Conservation (phyloP, 768 basidiomycete species). For the Panaeolus papilionaceus region DNA sequence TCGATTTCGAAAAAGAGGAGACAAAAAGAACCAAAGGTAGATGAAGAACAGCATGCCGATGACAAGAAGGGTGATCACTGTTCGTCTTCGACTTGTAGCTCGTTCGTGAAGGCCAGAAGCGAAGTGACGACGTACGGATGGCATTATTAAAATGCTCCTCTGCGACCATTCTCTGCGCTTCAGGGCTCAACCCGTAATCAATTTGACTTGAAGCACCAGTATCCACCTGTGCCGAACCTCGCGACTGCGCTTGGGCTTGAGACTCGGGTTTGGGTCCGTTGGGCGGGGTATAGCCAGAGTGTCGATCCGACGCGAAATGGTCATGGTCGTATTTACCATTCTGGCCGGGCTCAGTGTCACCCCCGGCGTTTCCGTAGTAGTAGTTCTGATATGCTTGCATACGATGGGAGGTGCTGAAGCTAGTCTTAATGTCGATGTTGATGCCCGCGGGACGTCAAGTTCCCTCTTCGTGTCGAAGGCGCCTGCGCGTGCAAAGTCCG, state of each 20-base stretch:
- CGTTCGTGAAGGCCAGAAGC: too few relatives aligned
- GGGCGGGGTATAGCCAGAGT: background rate
- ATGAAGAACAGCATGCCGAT: background rate
- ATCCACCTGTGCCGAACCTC: background rate
- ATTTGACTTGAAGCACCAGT: background rate
- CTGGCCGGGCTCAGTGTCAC: background rate
- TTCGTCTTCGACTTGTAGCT: background rate
- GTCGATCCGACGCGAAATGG: background rate
- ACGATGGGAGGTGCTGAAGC: background rate
- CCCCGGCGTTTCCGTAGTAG: background rate
- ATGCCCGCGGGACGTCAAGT: background rate
- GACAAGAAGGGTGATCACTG: constrained; percentile 2
- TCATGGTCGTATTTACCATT: background rate
- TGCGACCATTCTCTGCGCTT: constrained; percentile 5
- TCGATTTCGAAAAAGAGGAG: background rate
- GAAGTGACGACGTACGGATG: background rate
- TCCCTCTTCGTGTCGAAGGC: background rate
- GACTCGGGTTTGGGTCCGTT: background rate
- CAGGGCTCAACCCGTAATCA: background rate
- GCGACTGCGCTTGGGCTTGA: background rate
- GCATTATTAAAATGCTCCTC: constrained; percentile 12
- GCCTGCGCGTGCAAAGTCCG: background rate
- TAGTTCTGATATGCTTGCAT: constrained; percentile 3
- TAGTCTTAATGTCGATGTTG: background rate
- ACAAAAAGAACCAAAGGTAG: background rate